Percentiles rank a stretch among this genome's conserved stretches.
Evolutionary conservation across 331 rosid genomes (phyloP).

Genomic region (Telfairia occidentalis): DNA sequence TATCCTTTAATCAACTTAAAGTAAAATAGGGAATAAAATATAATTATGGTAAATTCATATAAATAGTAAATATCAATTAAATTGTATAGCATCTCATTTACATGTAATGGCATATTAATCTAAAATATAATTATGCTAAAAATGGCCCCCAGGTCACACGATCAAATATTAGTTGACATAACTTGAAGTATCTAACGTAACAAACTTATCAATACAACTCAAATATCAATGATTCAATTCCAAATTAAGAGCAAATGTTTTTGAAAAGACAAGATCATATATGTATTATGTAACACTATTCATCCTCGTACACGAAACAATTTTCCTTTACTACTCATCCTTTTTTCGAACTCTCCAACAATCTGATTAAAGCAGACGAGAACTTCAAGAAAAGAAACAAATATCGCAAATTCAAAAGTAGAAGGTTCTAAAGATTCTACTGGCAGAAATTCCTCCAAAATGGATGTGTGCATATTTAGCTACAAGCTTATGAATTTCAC

Average conservation of each 20-base stretch:
- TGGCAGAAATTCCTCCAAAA: neutral
- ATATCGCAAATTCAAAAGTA: neutral
- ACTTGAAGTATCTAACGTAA: neutral
- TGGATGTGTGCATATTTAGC: neutral
- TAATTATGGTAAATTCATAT: too few relatives aligned
- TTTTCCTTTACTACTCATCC: neutral
- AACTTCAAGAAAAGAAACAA: neutral
- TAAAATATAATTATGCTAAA: too few relatives aligned
- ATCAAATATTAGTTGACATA: neutral
- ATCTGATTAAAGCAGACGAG: neutral
- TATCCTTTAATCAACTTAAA: too few relatives aligned
- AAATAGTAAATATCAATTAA: too few relatives aligned
- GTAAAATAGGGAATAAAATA: too few relatives aligned
- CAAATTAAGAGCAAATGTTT: neutral
- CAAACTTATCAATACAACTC: neutral
- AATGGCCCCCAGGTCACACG: neutral
- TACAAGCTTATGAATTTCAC: neutral
- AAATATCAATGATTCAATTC: neutral
- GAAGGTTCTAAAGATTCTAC: neutral
- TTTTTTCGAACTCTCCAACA: neutral
- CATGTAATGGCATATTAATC: too few relatives aligned
- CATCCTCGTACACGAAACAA: neutral
- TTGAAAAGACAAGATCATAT: neutral
- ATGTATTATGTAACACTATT: too few relatives aligned
- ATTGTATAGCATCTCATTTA: too few relatives aligned